phyloP scores from a whole-genome alignment of 768 basidiomycete genomes.

The Tulasnella sp. region DNA sequence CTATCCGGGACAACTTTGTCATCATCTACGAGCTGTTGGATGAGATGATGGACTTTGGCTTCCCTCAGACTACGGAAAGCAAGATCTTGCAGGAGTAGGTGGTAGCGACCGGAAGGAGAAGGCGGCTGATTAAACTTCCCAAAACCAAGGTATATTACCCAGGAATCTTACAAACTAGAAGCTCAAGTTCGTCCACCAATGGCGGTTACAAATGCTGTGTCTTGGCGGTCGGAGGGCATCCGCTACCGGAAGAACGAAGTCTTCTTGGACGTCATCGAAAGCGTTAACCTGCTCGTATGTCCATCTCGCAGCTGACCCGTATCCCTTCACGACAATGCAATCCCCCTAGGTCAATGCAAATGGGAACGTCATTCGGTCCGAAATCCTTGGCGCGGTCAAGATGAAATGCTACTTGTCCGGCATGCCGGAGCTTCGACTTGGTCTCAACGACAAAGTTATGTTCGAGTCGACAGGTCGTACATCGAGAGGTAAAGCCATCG shows the following conservation, averaged over 20 bases:
- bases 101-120: not conserved
- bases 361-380: conserved; percentile 94
- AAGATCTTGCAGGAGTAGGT: conserved; percentile 95
- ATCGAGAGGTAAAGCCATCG: conserved; percentile 94
- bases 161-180: conserved; percentile 97
- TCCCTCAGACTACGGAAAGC: conserved; percentile 98
- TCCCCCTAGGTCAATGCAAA: conserved; percentile 83
- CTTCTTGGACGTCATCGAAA: conserved; percentile 97
- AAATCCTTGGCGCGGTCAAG: conserved; percentile 98
- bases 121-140: not conserved
- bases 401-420: conserved; percentile 99
- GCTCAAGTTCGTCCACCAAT: conserved; percentile 90
- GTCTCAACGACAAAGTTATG: conserved; percentile 99
- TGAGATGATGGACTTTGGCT: conserved; percentile 99
- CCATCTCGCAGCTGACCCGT: conserved; percentile 35
- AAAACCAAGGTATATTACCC: conserved; percentile 83
- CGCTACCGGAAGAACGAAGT: conserved; percentile 99
- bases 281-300: conserved; percentile 89
- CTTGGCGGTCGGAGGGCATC: conserved; percentile 97
- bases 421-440: conserved; percentile 97
- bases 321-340: conserved; percentile 1
- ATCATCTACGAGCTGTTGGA: conserved; percentile 99
- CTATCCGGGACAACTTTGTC: conserved; percentile 98
- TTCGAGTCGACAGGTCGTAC: conserved; percentile 96
- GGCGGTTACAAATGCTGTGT: conserved; percentile 98